phyloP scores from a whole-genome alignment of 2,329 filamentous ascomycete genomes.

The Cercospora zeina region DNA sequence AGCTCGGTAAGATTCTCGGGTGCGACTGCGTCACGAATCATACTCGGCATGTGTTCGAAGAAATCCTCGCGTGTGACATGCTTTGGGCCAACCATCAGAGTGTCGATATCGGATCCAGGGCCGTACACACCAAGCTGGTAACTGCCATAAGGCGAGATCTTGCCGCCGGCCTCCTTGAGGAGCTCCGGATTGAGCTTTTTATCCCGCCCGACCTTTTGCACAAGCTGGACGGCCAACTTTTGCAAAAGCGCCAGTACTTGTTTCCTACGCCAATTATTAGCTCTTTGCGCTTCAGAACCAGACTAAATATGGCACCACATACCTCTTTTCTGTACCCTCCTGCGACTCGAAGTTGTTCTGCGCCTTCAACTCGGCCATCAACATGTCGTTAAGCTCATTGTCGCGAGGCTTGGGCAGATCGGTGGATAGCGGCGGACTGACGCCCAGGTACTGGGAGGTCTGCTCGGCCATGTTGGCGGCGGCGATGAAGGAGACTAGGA shows the following conservation, averaged over 20 bases:
- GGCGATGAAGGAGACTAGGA: conserved; percentile 10
- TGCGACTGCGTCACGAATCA: conserved; percentile 74
- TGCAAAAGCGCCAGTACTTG: conserved; percentile 75
- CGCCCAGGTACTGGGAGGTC: conserved; percentile 25
- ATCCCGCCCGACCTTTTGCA: conserved; percentile 73
- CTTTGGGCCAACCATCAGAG: conserved; percentile 85
- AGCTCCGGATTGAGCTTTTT: conserved; percentile 74
- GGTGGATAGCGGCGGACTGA: conserved; percentile 66
- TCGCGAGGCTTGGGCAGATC: conserved; percentile 75
- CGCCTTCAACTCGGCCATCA: conserved; percentile 79
- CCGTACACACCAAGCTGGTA: conserved; percentile 92
- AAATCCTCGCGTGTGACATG: conserved; percentile 88
- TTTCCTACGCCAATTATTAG: conserved; percentile 53
- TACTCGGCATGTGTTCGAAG: conserved; percentile 81
- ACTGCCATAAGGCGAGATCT: conserved; percentile 94
- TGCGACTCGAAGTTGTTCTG: conserved; percentile 90
- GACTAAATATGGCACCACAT: conserved; percentile 25
- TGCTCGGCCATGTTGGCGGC: conserved; percentile 23
- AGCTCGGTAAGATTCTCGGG: conserved; percentile 80
- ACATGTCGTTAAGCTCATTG: conserved; percentile 70
- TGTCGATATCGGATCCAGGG: conserved; percentile 96
- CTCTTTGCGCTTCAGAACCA: not conserved
- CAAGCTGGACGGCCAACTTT: conserved; percentile 79
- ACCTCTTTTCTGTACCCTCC: conserved; percentile 82
- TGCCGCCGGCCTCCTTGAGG: conserved; percentile 81